Evolutionary conservation across 2,329 filamentous ascomycete species (phyloP).

Genomic region (Paecilomyces formosus): DNA sequence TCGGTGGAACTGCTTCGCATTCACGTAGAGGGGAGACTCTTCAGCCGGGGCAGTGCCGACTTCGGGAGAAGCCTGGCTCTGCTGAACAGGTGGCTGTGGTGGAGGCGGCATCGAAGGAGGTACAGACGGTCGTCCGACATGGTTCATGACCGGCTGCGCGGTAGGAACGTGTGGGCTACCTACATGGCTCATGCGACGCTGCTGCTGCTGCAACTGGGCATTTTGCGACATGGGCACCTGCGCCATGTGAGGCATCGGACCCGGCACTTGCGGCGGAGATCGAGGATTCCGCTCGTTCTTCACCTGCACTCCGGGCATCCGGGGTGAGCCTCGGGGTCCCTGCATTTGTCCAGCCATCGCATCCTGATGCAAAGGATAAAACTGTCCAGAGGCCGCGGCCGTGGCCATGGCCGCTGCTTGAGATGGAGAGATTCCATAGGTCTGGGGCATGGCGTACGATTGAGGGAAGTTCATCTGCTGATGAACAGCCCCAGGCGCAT

Average conservation of each 20-base stretch:
- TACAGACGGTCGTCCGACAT: slow-evolving; percentile 48
- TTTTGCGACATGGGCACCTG: slow-evolving; percentile 47
- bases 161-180: slow-evolving; percentile 67
- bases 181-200: slow-evolving; percentile 66
- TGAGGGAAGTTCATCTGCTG: slow-evolving; percentile 75
- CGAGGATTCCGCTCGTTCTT: slow-evolving; percentile 70
- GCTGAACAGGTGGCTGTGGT: slow-evolving; percentile 54
- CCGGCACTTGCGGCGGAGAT: slow-evolving; percentile 66
- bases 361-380: slow-evolving; percentile 67
- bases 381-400: slow-evolving; percentile 80
- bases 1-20: slow-evolving; percentile 96
- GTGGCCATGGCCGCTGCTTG: slow-evolving; percentile 93
- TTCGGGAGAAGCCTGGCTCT: slow-evolving; percentile 71
- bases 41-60: slow-evolving; percentile 66
- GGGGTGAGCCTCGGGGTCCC: slow-evolving; percentile 60
- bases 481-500: slow-evolving; percentile 52
- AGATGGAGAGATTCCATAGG: slow-evolving; percentile 71
- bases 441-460: slow-evolving; percentile 65
- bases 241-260: slow-evolving; percentile 44
- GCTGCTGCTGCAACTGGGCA: slow-evolving; percentile 49
- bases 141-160: slow-evolving; percentile 69
- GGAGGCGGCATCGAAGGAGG: slow-evolving; percentile 44
- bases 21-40: slow-evolving; percentile 93
- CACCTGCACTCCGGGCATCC: slow-evolving; percentile 60
- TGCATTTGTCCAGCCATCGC: slow-evolving; percentile 56